Evolutionary conservation across 2,329 filamentous ascomycete species (phyloP), one percentile per base, ranked within the genome.

Genomic region (Pezicula neosporulosa): DNA sequence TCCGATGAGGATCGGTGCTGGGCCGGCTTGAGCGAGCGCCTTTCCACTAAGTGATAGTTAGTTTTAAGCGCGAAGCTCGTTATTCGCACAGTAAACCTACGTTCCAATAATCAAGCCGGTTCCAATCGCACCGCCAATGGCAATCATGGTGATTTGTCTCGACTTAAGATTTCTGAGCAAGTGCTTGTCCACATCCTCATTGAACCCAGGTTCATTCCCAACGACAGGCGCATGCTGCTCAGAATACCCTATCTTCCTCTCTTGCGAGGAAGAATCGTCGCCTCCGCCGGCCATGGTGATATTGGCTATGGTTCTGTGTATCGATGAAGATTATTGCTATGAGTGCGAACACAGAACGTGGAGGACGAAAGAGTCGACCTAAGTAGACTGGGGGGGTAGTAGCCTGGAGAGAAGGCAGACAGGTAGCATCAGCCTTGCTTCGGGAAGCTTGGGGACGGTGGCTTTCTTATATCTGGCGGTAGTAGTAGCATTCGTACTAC

Each of bases 61-160:
- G 58, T 51, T 51, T 49, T 47, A 19, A 30, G 30, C 19, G 6
- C 21, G 13, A 12, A 28, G 21, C 21, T 24, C 28, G 12, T 6
- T 35, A 24, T 6, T 50, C 47, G 24, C 10, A 21, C 33, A 13
- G 43, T 44, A 44, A 18, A 58, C 54, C 50, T 47, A 61, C 57
- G 80, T 84, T 56, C 86, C 86, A 62, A 90, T 85, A 60, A 90
- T 87, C 52, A 90, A 75, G 67, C 86, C 87, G 7, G 62, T 89
- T 50, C 82, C 87, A 53, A 90, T 83, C 55, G 86, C 85, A 65
- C 87, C 86, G 63, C 86, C 87, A 54, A 89, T 87, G 58, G 86
- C 86, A 69, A 82, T 82, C 78, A 83, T 82, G 62, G 76, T 76
- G 49, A 81, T 75, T 56, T 81, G 78, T 41, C 77, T 70, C 39